A percentile compares a stretch with the other conserved stretches of the same genome.
Evolutionary conservation across 176 grass and related monocot species (phyloP).

Genomic region (Eleusine coracana): DNA sequence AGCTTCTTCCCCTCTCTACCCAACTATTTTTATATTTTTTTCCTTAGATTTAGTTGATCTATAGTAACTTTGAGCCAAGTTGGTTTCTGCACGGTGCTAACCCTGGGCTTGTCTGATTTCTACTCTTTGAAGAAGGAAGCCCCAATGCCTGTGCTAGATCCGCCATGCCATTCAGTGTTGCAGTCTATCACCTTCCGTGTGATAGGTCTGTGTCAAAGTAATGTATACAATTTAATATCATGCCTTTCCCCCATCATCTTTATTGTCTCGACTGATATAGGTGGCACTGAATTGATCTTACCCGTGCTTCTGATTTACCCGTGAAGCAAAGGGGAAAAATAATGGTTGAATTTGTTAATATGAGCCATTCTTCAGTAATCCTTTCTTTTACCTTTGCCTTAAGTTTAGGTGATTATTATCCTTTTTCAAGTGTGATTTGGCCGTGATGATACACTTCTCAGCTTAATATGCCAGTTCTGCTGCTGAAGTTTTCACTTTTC

Average conservation of each 20-base stretch:
- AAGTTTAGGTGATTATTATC: neutral
- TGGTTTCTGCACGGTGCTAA: slow-evolving; percentile 52
- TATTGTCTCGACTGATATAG: neutral
- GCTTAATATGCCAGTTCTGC: slow-evolving; percentile 75
- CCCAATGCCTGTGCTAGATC: slow-evolving; percentile 72
- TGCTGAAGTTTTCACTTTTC: slow-evolving; percentile 42
- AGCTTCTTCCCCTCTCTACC: neutral
- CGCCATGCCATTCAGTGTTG: slow-evolving; percentile 68
- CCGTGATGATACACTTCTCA: slow-evolving; percentile 52
- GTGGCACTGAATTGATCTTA: slow-evolving; percentile 58
- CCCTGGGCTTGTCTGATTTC: slow-evolving; percentile 61
- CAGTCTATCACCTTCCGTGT: slow-evolving; percentile 43
- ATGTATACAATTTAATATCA: slow-evolving; percentile 48
- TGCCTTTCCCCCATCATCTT: no score
- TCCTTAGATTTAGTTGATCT: no score
- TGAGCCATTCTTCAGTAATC: slow-evolving; percentile 27
- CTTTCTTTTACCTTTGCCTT: neutral
- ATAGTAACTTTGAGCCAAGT: no score
- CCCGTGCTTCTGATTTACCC: slow-evolving; percentile 59
- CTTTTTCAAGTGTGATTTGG: neutral
- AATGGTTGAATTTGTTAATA: slow-evolving; percentile 82
- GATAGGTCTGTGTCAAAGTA: slow-evolving; percentile 70
- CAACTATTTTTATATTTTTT: no score
- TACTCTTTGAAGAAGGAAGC: slow-evolving; percentile 54
- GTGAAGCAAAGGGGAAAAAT: slow-evolving; percentile 56